phyloP scores from a whole-genome alignment of 228 moss, liverwort and hornwort species.

The Sphagnum fallax region DNA sequence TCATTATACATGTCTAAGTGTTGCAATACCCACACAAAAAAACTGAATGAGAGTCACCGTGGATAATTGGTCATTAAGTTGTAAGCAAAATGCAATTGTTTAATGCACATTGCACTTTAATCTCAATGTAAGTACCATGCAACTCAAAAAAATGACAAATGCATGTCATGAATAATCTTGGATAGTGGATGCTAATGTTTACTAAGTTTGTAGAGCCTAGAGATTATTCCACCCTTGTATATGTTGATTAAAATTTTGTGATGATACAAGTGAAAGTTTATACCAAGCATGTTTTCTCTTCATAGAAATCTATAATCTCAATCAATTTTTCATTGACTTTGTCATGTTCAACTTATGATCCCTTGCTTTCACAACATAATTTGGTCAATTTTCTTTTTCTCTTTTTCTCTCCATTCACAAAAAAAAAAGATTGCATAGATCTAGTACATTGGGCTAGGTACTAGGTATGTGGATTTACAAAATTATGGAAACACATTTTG shows the following conservation, averaged over 20 bases:
- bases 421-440: not conserved
- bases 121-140: too few species aligned
- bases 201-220: not conserved
- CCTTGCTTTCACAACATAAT: not conserved
- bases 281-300: slow-evolving; percentile 4
- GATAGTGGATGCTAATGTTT: not conserved
- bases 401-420: not conserved
- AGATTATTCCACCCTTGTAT: too few species aligned
- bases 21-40: too few species aligned
- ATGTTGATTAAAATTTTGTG: too few species aligned
- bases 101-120: too few species aligned
- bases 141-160: not conserved
- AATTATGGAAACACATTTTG: too few species aligned
- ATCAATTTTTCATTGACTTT: not conserved
- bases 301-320: not conserved
- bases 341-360: not conserved
- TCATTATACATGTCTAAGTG: too few species aligned
- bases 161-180: not conserved
- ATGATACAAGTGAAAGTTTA: not conserved
- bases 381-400: not conserved
- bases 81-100: too few species aligned
- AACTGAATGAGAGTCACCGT: too few species aligned
- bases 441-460: not conserved
- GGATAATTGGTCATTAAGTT: too few species aligned
- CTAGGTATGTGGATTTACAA: not conserved